Evolutionary conservation across 352 stramenopile genomes (phyloP).

Genomic region (Aphanomyces astaci): DNA sequence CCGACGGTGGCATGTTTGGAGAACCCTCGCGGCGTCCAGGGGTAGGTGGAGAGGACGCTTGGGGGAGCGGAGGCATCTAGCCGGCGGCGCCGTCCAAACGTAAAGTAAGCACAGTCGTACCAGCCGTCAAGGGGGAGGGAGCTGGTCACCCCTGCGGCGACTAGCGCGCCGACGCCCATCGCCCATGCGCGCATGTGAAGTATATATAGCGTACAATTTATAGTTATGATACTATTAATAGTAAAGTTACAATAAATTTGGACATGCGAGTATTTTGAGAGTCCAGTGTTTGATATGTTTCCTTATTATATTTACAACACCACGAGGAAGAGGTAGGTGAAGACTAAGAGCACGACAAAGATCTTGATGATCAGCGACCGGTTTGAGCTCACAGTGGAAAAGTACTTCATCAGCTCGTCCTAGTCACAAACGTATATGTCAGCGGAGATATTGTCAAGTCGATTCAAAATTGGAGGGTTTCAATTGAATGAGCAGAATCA

Average conservation of each 20-base stretch:
- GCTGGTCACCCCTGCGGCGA: neutral
- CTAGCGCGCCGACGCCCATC: neutral
- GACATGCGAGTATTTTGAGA: no score
- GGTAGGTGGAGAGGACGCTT: neutral
- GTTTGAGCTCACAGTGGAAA: constrained; percentile 75
- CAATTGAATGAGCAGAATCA: no score
- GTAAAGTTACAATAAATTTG: no score
- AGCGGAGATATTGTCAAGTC: no score
- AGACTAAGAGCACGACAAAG: constrained; percentile 68
- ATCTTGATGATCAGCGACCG: constrained; percentile 81
- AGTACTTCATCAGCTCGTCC: constrained; percentile 72
- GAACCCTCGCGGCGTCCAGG: neutral
- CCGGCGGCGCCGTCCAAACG: neutral
- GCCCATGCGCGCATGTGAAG: no score
- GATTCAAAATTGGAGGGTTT: no score
- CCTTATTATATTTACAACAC: constrained; percentile 40
- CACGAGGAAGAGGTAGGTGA: constrained; percentile 82
- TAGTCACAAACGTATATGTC: neutral
- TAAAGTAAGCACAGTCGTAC: constrained; percentile 3
- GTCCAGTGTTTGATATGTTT: neutral
- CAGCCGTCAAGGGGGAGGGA: neutral
- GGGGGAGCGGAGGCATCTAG: neutral
- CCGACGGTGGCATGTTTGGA: neutral
- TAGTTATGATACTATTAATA: no score
- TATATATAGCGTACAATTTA: no score